Evolutionary conservation across 345 rosid genomes (phyloP), one percentile per base, ranked within the genome.

Genomic region (Salix arbutifolia): DNA sequence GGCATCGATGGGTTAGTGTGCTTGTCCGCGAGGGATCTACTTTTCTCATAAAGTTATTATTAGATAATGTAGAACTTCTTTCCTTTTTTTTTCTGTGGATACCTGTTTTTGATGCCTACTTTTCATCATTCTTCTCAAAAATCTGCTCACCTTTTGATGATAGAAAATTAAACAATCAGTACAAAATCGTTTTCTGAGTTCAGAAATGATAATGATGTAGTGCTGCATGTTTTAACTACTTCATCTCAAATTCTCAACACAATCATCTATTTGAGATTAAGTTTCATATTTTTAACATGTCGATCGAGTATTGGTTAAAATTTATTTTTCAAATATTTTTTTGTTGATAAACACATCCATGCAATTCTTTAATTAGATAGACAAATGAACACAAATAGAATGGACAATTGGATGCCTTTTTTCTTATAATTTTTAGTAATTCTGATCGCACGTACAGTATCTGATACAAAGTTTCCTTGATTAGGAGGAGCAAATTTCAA

Each of bases 11-110:
- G 11, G 3, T 67, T 8, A 71, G 19, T 44, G 40, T 66, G 33
- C 14, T 64, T 60, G 40, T 83, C 65, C 60, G n/a, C 0, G 14
- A 42, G 38, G 68, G 72, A 31, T 78, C 72, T 77, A 58, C 72
- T 79, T 78, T 78, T 74, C 33, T 26, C 13, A 25, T 65, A 73
- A 70, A 74, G 69, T 77, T 48, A 74, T 81, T 78, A 77, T 40
- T 60, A 71, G 69, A 77, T 72, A 73, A 76, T 46, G 23, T 70
- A 76, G 73, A 76, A 67, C 64, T 50, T 48, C 5, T 67, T 78
- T 37, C 62, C n/a, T n/a, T n/a, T n/a, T 77, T 74, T 74, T 65
- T 76, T 70, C 84, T 50, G 74, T 50, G 85, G 86, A 82, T 82
- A 69, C 88, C 69, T 69, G 73, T 48, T 31, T 48, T 69, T 6